These are phyloP conservation scores for Conticribra guillardii DNA, from an alignment of 108 stramenopile species.

Conservation along the genomic window DNA sequence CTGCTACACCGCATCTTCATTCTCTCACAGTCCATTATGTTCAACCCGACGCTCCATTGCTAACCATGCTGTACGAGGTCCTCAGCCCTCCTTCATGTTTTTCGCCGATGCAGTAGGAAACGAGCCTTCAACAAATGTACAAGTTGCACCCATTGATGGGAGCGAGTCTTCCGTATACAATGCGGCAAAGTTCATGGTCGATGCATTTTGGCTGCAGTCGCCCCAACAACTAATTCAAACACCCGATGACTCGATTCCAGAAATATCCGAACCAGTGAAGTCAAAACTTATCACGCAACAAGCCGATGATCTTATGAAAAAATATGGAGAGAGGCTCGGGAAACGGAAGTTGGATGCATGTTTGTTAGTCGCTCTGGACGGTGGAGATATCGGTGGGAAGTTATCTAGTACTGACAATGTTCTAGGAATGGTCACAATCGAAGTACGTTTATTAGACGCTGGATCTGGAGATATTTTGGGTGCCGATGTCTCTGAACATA, in stretches of 20 bases:
- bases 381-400: slow-evolving; percentile 8
- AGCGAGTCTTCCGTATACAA: slow-evolving; percentile 34
- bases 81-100: slow-evolving; percentile 1
- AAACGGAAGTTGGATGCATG: slow-evolving; percentile 52
- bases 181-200: slow-evolving; percentile 61
- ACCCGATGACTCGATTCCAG: neutral
- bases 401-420: slow-evolving; percentile 26
- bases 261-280: slow-evolving; percentile 26
- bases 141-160: slow-evolving; percentile 27
- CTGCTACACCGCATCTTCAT: no score
- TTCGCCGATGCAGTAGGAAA: neutral
- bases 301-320: slow-evolving; percentile 54
- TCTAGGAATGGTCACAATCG: slow-evolving; percentile 59
- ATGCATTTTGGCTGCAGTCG: slow-evolving; percentile 64
- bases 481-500: slow-evolving; percentile 51
- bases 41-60: no score
- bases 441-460: slow-evolving; percentile 49
- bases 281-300: slow-evolving; percentile 48
- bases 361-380: slow-evolving; percentile 46
- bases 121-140: neutral
- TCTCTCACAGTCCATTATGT: no score
- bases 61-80: no score
- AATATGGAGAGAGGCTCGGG: slow-evolving; percentile 73
- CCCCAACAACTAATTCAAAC: slow-evolving; percentile 36
- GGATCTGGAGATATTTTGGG: slow-evolving; percentile 38